phyloP scores from a whole-genome alignment of 208 protist genomes.

The Acanthamoeba lenticulata region DNA sequence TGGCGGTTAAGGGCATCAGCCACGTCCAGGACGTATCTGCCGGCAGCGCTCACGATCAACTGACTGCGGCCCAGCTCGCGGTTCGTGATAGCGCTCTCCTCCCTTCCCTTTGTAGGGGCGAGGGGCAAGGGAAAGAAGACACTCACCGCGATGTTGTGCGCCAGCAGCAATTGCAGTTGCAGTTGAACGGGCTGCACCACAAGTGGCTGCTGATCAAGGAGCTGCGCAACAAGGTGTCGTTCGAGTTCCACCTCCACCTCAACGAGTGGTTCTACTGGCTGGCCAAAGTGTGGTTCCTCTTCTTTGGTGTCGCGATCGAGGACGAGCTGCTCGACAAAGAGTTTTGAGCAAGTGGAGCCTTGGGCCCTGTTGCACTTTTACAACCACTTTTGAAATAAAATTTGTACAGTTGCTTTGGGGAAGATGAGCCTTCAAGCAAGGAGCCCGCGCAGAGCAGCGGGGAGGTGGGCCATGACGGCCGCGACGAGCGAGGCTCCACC shows the following conservation, averaged over 20 bases:
- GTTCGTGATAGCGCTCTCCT: neutral
- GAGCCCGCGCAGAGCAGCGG: neutral
- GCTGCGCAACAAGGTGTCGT: conserved; percentile 17
- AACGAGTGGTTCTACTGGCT: conserved; percentile 43
- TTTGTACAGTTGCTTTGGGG: too few relatives aligned
- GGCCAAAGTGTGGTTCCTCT: conserved; percentile 14
- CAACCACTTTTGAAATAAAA: too few relatives aligned
- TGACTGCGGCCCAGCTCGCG: neutral
- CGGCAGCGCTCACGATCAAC: neutral
- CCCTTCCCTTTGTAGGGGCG: neutral
- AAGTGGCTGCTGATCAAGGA: neutral
- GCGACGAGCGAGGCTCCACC: neutral
- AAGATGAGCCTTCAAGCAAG: too few relatives aligned
- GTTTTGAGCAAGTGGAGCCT: too few relatives aligned
- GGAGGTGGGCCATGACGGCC: neutral
- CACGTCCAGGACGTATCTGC: neutral
- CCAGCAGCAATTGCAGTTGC: neutral
- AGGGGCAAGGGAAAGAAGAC: neutral
- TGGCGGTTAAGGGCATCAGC: neutral
- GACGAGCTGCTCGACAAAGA: conserved; percentile 27
- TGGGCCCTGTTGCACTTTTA: too few relatives aligned
- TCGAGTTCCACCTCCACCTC: conserved; percentile 31
- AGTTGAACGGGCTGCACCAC: neutral
- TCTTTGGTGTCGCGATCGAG: neutral
- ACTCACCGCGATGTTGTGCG: neutral